These are phyloP conservation scores for Penicillium cinerascens DNA, from an alignment of 495 filamentous ascomycete species.

Conservation along the genomic window DNA sequence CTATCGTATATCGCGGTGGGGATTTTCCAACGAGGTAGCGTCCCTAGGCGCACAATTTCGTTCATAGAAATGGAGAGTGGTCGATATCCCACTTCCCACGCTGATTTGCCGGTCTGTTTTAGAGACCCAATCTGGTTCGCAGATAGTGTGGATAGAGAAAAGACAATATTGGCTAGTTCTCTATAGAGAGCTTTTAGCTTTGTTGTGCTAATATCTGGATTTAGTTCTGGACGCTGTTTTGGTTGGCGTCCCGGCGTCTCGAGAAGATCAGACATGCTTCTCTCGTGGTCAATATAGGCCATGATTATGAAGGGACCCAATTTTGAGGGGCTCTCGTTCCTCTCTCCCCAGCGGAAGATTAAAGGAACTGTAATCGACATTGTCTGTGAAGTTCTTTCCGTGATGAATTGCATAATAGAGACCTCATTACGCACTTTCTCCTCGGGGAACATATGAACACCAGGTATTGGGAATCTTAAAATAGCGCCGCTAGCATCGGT, in stretches of 20 bases:
- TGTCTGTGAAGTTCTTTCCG: slow-evolving; percentile 35
- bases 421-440: slow-evolving; percentile 38
- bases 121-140: slow-evolving; percentile 10
- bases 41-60: slow-evolving; percentile 1
- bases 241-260: too few species aligned
- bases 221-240: slow-evolving; percentile 2
- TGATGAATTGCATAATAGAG: slow-evolving; percentile 40
- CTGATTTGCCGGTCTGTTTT: neutral
- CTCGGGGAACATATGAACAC: slow-evolving; percentile 23
- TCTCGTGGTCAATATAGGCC: slow-evolving; percentile 39
- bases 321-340: slow-evolving; percentile 21
- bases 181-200: too few species aligned
- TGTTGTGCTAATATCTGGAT: neutral
- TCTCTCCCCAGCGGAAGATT: slow-evolving; percentile 32
- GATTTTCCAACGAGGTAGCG: slow-evolving; percentile 4
- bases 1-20: neutral
- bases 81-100: slow-evolving; percentile 7
- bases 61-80: slow-evolving; percentile 11
- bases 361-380: slow-evolving; percentile 35
- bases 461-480: slow-evolving; percentile 11
- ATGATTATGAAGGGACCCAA: slow-evolving; percentile 49
- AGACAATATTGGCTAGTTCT: too few species aligned
- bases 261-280: slow-evolving; percentile 4
- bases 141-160: too few species aligned
- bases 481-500: too few species aligned